Evolutionary conservation across 2,329 filamentous ascomycete species (phyloP).

Genomic region (Magnaporthales sp.): DNA sequence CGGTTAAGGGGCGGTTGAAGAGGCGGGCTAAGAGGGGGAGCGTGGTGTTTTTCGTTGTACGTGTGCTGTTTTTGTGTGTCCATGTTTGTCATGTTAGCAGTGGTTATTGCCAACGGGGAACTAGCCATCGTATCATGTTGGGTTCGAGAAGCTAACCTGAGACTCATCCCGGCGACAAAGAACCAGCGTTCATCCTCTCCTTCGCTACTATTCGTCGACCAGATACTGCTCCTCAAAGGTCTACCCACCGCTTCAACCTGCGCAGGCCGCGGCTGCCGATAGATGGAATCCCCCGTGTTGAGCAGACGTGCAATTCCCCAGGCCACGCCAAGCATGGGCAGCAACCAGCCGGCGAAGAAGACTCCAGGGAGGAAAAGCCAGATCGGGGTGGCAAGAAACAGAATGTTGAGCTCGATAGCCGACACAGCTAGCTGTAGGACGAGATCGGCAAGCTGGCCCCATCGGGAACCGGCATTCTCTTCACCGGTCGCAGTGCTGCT

Average conservation of each 20-base stretch:
- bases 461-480: neutral
- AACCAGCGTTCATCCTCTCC: conserved; percentile 23
- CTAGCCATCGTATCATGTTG: too few species aligned
- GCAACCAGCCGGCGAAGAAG: conserved; percentile 19
- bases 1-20: conserved; percentile 33
- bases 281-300: conserved; percentile 14
- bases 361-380: conserved; percentile 21
- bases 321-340: conserved; percentile 14
- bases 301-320: conserved; percentile 18
- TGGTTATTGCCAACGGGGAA: neutral
- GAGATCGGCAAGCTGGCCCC: conserved; percentile 13
- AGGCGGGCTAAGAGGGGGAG: conserved; percentile 25
- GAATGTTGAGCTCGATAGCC: conserved; percentile 16
- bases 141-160: conserved; percentile 17
- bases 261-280: neutral
- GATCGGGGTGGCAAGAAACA: conserved; percentile 17
- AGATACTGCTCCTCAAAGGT: neutral
- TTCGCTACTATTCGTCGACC: conserved; percentile 15
- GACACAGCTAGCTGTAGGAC: conserved; percentile 16
- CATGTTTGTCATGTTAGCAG: neutral
- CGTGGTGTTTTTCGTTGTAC: conserved; percentile 18
- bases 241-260: neutral
- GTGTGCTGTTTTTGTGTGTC: conserved; percentile 16
- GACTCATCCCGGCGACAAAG: conserved; percentile 24
- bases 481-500: neutral